These are phyloP conservation scores for Naematelia aurantialba DNA, from an alignment of 768 basidiomycete genomes.

Conservation along the genomic window DNA sequence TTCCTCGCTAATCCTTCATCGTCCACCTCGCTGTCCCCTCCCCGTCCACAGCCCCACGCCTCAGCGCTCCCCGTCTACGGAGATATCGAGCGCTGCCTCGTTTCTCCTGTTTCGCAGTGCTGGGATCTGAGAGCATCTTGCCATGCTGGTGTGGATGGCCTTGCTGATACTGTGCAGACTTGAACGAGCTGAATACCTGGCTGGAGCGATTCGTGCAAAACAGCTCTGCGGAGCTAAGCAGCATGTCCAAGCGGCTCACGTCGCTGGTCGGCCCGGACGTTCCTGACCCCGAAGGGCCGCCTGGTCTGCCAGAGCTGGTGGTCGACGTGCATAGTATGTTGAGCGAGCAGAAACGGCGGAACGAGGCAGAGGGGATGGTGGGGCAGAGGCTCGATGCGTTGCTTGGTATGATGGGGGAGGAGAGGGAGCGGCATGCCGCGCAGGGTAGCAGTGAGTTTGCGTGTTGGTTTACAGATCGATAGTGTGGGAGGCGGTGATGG, in stretches of 20 bases:
- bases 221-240: conserved; percentile 68
- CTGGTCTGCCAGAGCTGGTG: conserved; percentile 39
- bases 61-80: too few species aligned
- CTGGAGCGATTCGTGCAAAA: conserved; percentile 75
- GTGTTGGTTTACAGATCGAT: too few species aligned
- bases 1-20: neutral
- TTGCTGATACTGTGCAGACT: conserved; percentile 28
- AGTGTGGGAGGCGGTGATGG: too few species aligned
- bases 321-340: conserved; percentile 54
- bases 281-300: conserved; percentile 2
- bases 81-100: too few species aligned
- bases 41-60: too few species aligned
- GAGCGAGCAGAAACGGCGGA: conserved; percentile 45
- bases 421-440: conserved; percentile 41
- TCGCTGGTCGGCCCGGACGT: conserved; percentile 54
- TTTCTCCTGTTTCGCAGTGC: neutral
- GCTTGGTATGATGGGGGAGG: conserved; percentile 43
- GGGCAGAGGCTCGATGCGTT: conserved; percentile 47
- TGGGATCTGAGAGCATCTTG: neutral
- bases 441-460: conserved; percentile 35
- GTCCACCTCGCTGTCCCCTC: too few species aligned
- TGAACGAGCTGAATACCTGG: conserved; percentile 58
- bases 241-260: conserved; percentile 61
- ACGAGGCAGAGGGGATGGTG: conserved; percentile 61
- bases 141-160: too few species aligned